Evolutionary conservation across 2,329 filamentous ascomycete species (phyloP).

Genomic region (Epichloe gansuensis): DNA sequence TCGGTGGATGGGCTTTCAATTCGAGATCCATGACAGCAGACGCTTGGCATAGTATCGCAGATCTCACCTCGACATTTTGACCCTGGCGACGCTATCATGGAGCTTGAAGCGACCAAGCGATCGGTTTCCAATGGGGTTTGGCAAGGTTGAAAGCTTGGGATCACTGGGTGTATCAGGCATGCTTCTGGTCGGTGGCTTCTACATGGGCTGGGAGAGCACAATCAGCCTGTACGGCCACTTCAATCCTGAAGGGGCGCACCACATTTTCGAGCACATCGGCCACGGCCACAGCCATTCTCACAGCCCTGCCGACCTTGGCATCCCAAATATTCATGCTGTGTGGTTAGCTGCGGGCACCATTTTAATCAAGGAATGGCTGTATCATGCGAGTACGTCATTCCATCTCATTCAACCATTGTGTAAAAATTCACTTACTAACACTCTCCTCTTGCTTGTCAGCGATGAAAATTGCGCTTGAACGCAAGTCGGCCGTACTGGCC

Average conservation of each 20-base stretch:
- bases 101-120: conserved; percentile 75
- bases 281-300: conserved; percentile 58
- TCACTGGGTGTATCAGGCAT: conserved; percentile 88
- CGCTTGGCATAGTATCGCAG: conserved; percentile 88
- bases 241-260: conserved; percentile 56
- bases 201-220: conserved; percentile 76
- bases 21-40: conserved; percentile 89
- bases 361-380: conserved; percentile 90
- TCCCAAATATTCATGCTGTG: conserved; percentile 82
- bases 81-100: conserved; percentile 87
- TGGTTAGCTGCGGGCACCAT: conserved; percentile 91
- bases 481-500: conserved; percentile 88
- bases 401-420: not conserved
- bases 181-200: conserved; percentile 75
- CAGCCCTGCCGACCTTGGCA: conserved; percentile 28
- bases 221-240: conserved; percentile 58
- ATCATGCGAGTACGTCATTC: conserved; percentile 76
- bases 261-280: conserved; percentile 46
- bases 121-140: conserved; percentile 81
- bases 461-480: conserved; percentile 89
- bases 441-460: conserved; percentile 34
- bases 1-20: conserved; percentile 88
- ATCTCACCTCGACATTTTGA: conserved; percentile 89
- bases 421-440: not conserved
- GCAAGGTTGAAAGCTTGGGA: conserved; percentile 94